Evolutionary conservation across 352 stramenopile species (phyloP).

Genomic region (Phytophthora ramorum): DNA sequence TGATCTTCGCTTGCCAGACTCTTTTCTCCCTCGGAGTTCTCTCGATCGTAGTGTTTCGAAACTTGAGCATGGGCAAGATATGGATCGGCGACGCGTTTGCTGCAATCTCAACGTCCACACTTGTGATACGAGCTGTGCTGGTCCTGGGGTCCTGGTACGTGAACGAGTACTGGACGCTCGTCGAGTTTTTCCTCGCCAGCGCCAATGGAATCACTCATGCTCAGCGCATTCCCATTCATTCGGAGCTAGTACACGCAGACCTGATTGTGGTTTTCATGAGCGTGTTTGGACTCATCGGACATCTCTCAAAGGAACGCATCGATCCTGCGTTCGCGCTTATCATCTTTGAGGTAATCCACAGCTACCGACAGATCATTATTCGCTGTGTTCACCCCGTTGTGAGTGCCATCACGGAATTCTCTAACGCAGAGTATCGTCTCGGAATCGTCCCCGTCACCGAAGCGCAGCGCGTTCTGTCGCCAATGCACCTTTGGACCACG

Average conservation of each 20-base stretch:
- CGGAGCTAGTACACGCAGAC: conserved; percentile 37
- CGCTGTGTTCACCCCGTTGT: background rate
- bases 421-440: conserved; percentile 19
- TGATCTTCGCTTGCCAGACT: conserved; percentile 37
- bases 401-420: conserved; percentile 4
- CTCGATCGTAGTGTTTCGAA: conserved; percentile 42
- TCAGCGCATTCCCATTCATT: conserved; percentile 27
- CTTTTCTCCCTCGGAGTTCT: conserved; percentile 39
- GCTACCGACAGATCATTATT: conserved; percentile 14
- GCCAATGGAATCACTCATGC: conserved; percentile 23
- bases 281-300: conserved; percentile 31
- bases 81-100: conserved; percentile 55
- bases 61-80: conserved; percentile 39
- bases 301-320: conserved; percentile 33
- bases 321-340: conserved; percentile 42
- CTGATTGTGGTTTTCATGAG: conserved; percentile 47
- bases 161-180: conserved; percentile 44
- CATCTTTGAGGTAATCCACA: conserved; percentile 36
- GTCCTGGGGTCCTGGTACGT: conserved; percentile 41
- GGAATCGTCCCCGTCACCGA: conserved; percentile 29
- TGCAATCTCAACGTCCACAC: conserved; percentile 35
- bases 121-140: conserved; percentile 37
- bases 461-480: conserved; percentile 8
- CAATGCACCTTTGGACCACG: conserved; percentile 32
- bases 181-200: conserved; percentile 29